Evolutionary conservation across 192 early-diverging fungal genomes (phyloP), one percentile per base, ranked within the genome.

Genomic region (Gaertneriomyces sp.): DNA sequence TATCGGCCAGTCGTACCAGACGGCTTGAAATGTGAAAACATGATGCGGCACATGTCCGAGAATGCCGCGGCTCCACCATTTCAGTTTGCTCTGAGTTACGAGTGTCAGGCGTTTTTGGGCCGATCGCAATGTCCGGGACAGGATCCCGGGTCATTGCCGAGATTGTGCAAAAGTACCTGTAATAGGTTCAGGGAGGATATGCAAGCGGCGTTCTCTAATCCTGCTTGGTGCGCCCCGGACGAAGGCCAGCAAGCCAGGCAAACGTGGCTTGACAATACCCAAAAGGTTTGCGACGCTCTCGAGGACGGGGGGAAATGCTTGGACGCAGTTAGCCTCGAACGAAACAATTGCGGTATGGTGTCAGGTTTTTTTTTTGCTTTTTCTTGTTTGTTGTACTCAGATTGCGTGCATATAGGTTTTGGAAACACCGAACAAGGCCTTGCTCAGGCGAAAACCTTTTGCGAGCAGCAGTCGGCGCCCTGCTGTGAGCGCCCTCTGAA

Each of bases 101-200:
- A 39, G 8, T 68, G 66, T 33, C 56, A 60, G 5, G 17, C 9
- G 8, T 44, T 50, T 11, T 9, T 68, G 7, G 20, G 17, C 6
- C 17, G 41, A 5, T 17, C 20, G 58, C 6, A 7, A 9, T n/a
- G 45, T 19, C 45, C 20, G 33, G 66, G n/a, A 19, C 46, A 12
- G 38, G 42, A 60, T 43, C 10, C 14, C 16, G 14, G 17, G 17
- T 5, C 47, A n/a, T 14, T 51, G 20, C 12, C 19, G 46, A 17
- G 38, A 39, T 39, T 68, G 40, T 68, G 66, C 42, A 42, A 55
- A 49, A 9, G 45, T 1, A 68, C 66, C 10, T 68, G 66, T 58
- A 60, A 6, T 38, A 41, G 45, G 25, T 68, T 68, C 57, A 10
- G 57, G 57, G 38, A 45, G 14, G 56, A 43, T 17, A 12, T 68